Evolutionary conservation across 768 basidiomycete species (phyloP).

Genomic region (Pleurotus giganteus): DNA sequence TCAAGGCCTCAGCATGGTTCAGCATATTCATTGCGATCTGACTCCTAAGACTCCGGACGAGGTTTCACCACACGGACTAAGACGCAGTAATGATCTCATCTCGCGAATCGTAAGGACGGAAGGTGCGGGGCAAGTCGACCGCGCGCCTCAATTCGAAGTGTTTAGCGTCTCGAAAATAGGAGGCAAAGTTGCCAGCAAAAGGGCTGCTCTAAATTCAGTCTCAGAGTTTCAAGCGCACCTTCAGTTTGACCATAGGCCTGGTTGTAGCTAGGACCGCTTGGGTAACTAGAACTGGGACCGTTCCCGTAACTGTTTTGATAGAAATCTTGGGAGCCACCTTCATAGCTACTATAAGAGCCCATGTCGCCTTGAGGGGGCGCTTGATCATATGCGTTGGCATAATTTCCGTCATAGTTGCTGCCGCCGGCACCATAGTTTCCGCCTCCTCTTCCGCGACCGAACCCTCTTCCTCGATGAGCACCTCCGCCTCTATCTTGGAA

Average conservation of each 20-base stretch:
- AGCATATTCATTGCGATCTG: not conserved
- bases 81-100: conserved; percentile 16
- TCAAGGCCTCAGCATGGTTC: conserved; percentile 11
- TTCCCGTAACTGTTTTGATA: conserved; percentile 68
- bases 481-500: conserved; percentile 56
- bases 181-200: conserved; percentile 20
- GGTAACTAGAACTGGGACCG: conserved; percentile 44
- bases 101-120: conserved; percentile 12
- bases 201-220: conserved; percentile 48
- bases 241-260: conserved; percentile 68
- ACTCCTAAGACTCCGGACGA: conserved; percentile 8
- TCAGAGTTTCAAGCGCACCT: conserved; percentile 82
- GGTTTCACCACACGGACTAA: conserved; percentile 7
- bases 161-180: conserved; percentile 16
- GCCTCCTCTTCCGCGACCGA: conserved; percentile 53
- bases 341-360: conserved; percentile 71
- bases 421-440: conserved; percentile 38
- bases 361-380: conserved; percentile 58
- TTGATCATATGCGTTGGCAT: conserved; percentile 63
- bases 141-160: conserved; percentile 52
- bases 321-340: conserved; percentile 55
- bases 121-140: conserved; percentile 12
- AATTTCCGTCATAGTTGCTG: conserved; percentile 52
- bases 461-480: conserved; percentile 44
- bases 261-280: conserved; percentile 41